phyloP scores from a whole-genome alignment of 2,329 filamentous ascomycete genomes.

The Alternaria brassicicola region DNA sequence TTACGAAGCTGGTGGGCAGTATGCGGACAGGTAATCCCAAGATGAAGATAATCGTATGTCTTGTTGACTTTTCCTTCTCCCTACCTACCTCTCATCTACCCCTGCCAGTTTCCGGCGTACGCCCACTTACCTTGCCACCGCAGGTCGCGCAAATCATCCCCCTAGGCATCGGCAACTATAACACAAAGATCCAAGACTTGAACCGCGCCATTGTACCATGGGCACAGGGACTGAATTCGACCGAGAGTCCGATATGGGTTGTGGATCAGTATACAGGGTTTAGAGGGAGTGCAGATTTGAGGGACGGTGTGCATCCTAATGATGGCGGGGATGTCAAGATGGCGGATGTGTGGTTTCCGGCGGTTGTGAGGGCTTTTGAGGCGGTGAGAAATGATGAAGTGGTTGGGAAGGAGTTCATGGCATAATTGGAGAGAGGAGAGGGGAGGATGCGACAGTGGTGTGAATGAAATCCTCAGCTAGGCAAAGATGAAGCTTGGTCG shows the following conservation, averaged over 20 bases:
- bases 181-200: conserved; percentile 48
- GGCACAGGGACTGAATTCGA: conserved; percentile 49
- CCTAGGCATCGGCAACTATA: conserved; percentile 39
- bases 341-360: conserved; percentile 43
- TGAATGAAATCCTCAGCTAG: neutral
- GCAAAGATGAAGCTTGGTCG: neutral
- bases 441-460: neutral
- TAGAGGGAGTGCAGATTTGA: conserved; percentile 38
- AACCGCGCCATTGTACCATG: conserved; percentile 50
- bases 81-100: too few species aligned
- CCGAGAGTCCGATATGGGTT: conserved; percentile 51
- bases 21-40: conserved; percentile 51
- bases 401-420: neutral
- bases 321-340: conserved; percentile 52
- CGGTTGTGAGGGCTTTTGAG: conserved; percentile 32
- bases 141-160: conserved; percentile 54
- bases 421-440: neutral
- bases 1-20: conserved; percentile 43
- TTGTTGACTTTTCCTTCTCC: neutral
- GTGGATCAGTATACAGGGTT: conserved; percentile 53
- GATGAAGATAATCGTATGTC: conserved; percentile 54
- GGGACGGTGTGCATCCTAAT: conserved; percentile 53
- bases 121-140: neutral
- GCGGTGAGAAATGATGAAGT: conserved; percentile 26
- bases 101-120: neutral